Evolutionary conservation across 1,284 basidiomycete genomes (phyloP).

Genomic region (Moesziomyces sp.): DNA sequence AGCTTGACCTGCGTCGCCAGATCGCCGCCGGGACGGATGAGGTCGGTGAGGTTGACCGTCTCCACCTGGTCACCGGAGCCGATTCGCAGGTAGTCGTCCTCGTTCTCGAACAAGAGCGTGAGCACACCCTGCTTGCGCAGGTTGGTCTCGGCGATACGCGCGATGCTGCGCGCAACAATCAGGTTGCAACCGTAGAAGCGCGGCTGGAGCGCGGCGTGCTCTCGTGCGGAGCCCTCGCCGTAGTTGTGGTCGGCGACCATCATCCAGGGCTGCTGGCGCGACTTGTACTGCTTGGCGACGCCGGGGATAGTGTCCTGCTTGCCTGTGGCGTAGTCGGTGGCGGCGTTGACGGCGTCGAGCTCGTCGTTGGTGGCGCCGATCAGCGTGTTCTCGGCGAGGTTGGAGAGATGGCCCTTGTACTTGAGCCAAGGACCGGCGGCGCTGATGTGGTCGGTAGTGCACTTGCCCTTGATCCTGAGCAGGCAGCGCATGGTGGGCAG

Average conservation of each 20-base stretch:
- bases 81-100: constrained; percentile 62
- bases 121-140: constrained; percentile 67
- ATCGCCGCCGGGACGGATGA: constrained; percentile 58
- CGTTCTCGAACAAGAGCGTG: constrained; percentile 66
- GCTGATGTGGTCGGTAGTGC: constrained; percentile 82
- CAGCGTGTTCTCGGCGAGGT: constrained; percentile 91
- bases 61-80: constrained; percentile 61
- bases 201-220: constrained; percentile 96
- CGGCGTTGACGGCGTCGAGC: constrained; percentile 70
- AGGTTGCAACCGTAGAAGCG: constrained; percentile 82
- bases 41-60: constrained; percentile 62
- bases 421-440: constrained; percentile 81
- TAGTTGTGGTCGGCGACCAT: constrained; percentile 87
- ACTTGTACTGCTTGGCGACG: constrained; percentile 59
- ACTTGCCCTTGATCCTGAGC: constrained; percentile 93
- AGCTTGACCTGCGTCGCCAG: constrained; percentile 59
- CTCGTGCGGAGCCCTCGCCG: constrained; percentile 96
- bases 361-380: constrained; percentile 69
- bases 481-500: constrained; percentile 78
- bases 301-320: constrained; percentile 64
- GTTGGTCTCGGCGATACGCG: constrained; percentile 79
- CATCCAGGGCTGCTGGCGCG: constrained; percentile 77
- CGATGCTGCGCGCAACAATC: constrained; percentile 69
- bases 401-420: constrained; percentile 91
- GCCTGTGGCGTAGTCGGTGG: constrained; percentile 59